Evolutionary conservation across 805 yeast genomes (phyloP).

Genomic region (Lachancea kluyveri): DNA sequence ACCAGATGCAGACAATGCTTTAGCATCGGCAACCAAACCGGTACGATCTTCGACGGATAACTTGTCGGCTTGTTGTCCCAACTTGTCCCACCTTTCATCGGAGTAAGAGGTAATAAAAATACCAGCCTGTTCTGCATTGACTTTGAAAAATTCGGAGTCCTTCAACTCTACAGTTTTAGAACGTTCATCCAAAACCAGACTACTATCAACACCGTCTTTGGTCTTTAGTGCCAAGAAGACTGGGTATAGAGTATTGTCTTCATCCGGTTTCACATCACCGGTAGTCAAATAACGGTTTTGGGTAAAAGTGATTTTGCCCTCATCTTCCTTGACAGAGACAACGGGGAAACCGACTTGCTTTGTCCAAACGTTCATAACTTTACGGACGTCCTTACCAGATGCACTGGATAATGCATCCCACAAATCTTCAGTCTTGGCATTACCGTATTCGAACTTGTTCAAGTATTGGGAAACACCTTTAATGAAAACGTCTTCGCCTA

Average conservation of each 20-base stretch:
- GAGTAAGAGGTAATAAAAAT: constrained; percentile 69
- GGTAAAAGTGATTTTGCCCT: constrained; percentile 45
- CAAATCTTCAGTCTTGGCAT: constrained; percentile 69
- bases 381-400: constrained; percentile 64
- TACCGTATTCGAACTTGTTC: constrained; percentile 70
- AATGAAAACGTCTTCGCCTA: constrained; percentile 70
- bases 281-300: constrained; percentile 74
- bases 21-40: constrained; percentile 77
- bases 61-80: constrained; percentile 51
- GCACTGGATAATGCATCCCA: constrained; percentile 70
- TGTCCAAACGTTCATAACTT: constrained; percentile 78
- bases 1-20: constrained; percentile 65
- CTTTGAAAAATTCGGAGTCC: constrained; percentile 50
- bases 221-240: constrained; percentile 64
- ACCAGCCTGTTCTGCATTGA: constrained; percentile 70
- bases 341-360: constrained; percentile 75
- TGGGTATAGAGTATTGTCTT: constrained; percentile 62
- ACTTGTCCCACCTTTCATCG: constrained; percentile 60
- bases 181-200: constrained; percentile 48
- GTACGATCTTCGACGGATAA: constrained; percentile 72
- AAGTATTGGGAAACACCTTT: constrained; percentile 76
- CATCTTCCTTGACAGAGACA: constrained; percentile 55
- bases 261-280: constrained; percentile 72
- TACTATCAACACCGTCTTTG: constrained; percentile 52
- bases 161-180: constrained; percentile 38